Evolutionary conservation across 2,329 filamentous ascomycete species (phyloP).

Genomic region (Clarireedia hainanense): DNA sequence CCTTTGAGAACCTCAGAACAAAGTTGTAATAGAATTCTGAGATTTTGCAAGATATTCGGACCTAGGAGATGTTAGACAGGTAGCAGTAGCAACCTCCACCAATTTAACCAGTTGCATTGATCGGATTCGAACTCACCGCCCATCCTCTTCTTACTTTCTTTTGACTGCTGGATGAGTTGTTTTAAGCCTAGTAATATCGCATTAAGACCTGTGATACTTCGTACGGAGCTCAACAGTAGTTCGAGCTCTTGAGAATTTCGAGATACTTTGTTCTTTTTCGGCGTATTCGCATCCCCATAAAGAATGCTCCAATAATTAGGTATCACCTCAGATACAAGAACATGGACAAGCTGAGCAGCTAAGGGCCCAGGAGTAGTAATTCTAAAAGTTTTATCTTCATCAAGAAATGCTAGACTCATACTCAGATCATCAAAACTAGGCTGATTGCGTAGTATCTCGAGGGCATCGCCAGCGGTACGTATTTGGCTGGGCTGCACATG

Average conservation of each 20-base stretch:
- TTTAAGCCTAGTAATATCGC: constrained; percentile 65
- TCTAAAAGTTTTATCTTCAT: constrained; percentile 38
- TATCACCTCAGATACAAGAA: constrained; percentile 64
- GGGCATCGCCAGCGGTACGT: constrained; percentile 37
- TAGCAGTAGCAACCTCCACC: background rate
- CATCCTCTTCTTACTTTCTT: constrained; percentile 25
- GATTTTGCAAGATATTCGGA: constrained; percentile 27
- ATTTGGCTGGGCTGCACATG: constrained; percentile 5
- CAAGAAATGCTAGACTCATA: constrained; percentile 45
- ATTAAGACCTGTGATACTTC: constrained; percentile 69
- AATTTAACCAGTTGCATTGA: background rate
- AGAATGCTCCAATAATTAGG: constrained; percentile 75
- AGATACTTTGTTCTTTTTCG: constrained; percentile 16
- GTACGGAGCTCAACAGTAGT: constrained; percentile 56
- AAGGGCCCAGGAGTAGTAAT: constrained; percentile 57
- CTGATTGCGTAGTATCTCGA: constrained; percentile 53
- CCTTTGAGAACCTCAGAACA: constrained; percentile 37
- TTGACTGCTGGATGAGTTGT: constrained; percentile 47
- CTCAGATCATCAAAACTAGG: constrained; percentile 52
- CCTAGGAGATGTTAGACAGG: constrained; percentile 6
- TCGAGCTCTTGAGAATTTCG: constrained; percentile 30
- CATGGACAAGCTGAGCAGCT: constrained; percentile 66
- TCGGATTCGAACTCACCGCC: constrained; percentile 4
- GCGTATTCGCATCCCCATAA: constrained; percentile 35
- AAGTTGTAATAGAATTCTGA: constrained; percentile 36